Conservation (phyloP, 2,329 filamentous ascomycete species). For the Ceratocystis papillata region DNA sequence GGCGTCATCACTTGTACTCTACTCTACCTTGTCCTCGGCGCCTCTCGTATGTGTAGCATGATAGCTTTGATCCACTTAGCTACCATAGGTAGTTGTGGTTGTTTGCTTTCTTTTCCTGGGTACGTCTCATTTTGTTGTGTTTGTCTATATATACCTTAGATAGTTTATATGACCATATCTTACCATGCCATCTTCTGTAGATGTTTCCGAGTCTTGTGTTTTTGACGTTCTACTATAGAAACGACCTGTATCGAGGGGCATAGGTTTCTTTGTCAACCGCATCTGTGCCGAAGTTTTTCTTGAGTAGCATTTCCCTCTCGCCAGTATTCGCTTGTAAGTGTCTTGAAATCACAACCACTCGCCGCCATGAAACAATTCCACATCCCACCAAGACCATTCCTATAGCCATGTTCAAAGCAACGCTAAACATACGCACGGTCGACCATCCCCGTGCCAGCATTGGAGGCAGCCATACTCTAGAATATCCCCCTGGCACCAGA, state of each 20-base stretch:
- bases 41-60: no score
- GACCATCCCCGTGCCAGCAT: neutral
- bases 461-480: neutral
- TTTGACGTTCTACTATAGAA: neutral
- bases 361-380: neutral
- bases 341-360: neutral
- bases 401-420: neutral
- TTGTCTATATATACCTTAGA: neutral
- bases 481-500: neutral
- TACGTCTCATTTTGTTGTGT: neutral
- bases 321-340: neutral
- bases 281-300: neutral
- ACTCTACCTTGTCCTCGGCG: neutral
- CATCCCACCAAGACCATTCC: neutral
- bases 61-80: neutral
- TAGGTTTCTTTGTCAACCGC: neutral
- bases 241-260: neutral
- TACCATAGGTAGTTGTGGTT: neutral
- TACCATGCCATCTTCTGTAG: neutral
- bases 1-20: neutral
- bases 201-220: no score
- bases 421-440: neutral
- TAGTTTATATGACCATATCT: neutral
- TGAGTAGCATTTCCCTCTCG: conserved; percentile 10
- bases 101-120: neutral